Evolutionary conservation across 495 filamentous ascomycete species (phyloP), one percentile per base, ranked within the genome.

Genomic region (Talaromyces proteolyticus): DNA sequence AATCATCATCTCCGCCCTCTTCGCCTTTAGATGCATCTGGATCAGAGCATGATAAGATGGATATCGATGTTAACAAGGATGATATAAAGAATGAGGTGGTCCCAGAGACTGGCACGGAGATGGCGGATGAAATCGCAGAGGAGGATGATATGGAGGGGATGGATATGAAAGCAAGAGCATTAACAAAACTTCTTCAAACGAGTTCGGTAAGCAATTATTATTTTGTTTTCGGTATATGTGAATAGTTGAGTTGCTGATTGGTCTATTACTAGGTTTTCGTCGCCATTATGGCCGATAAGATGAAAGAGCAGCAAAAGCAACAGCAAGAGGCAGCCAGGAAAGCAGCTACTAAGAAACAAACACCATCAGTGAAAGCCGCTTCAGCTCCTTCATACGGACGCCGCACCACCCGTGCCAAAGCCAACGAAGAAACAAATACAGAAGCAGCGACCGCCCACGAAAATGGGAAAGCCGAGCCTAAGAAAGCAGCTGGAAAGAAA

Each of bases 251-350:
- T 2, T 44, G 17, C 22, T 22, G 20, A 39, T 34, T 40, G 8
- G 2, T n/a, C n/a, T n/a, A n/a, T n/a, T n/a, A n/a, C 29, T 52
- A 75, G 71, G 67, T 73, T 1, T 75, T 73, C 46, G 69, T 73
- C 47, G 52, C 72, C 1, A 81, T 83, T 46, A 81, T 83, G 78
- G 69, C 80, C 17, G 68, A 77, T 25, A 81, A 82, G 51, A 83
- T 83, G 75, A 76, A 80, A 43, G 51, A 50, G 12, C 44, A 53
- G 38, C 51, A 53, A 25, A 47, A 40, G 50, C 74, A 79, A 42
- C 78, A 82, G 49, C 76, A 82, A 57, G 78, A 82, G 26, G 73
- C 77, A 20, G 77, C 78, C 36, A 71, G 63, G 12, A 62, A 67
- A 11, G 68, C 70, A 45, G 71, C 76, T 2, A 66, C 72, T 26